Evolutionary conservation across 768 basidiomycete species (phyloP).

Genomic region (Pisolithus albus): DNA sequence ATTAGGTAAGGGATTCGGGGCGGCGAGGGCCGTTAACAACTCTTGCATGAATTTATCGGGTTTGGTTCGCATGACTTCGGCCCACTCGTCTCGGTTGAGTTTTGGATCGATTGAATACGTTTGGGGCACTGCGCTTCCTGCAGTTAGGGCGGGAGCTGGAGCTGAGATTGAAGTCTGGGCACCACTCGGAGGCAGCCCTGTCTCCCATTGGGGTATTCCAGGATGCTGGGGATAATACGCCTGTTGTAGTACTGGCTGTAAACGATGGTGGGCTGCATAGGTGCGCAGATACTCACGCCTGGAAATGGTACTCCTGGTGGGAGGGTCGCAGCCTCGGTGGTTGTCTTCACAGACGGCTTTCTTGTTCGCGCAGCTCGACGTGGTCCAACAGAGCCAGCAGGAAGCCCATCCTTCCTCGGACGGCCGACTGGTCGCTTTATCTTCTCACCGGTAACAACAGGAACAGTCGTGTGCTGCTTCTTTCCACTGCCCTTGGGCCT

Average conservation of each 20-base stretch:
- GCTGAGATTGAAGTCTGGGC: conserved; percentile 24
- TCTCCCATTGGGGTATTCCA: conserved; percentile 25
- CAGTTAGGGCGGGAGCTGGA: conserved; percentile 29
- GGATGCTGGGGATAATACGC: conserved; percentile 29
- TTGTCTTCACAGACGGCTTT: conserved; percentile 30
- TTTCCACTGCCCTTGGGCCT: conserved; percentile 77
- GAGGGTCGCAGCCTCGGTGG: conserved; percentile 13
- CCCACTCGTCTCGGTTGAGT: conserved; percentile 59
- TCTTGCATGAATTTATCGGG: conserved; percentile 51
- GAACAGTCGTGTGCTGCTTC: conserved; percentile 43
- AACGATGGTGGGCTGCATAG: neutral
- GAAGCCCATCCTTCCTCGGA: conserved; percentile 75
- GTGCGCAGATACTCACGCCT: conserved; percentile 14
- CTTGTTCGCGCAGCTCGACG: conserved; percentile 37
- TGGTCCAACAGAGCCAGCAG: conserved; percentile 60
- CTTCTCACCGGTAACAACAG: conserved; percentile 40
- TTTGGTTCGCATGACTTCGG: conserved; percentile 47
- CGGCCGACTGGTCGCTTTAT: conserved; percentile 74
- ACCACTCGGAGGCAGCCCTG: conserved; percentile 22
- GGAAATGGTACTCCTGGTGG: conserved; percentile 27
- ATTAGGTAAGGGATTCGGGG: conserved; percentile 56
- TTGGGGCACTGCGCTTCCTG: conserved; percentile 3
- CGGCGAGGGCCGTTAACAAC: conserved; percentile 51
- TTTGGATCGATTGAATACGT: conserved; percentile 42
- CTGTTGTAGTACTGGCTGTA: conserved; percentile 9